Base-by-base conservation (phyloP, 306 rosid genomes). In the Malus asiatica region DNA sequence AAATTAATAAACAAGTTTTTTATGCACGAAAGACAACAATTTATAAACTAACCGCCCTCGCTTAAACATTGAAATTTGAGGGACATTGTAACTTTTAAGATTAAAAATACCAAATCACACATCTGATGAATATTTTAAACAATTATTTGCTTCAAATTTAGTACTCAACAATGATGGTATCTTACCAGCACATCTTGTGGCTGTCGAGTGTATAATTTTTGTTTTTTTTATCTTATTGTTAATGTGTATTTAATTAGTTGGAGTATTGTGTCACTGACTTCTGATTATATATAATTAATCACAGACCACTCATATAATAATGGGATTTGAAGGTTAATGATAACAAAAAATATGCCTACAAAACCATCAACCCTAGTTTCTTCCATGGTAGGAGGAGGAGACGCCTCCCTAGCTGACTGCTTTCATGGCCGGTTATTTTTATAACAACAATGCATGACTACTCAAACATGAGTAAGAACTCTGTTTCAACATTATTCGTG, bases 221-320 rank as follows among this genome's bases (percentile, higher is more conserved):
- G 2, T 15, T 14, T 7, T 63, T 29, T 62, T 62, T 18, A 15
- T 23, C 58, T 42, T 20, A 8, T 59, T 74, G 30, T 19, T 60
- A 60, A 10, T 71, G 4, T 29, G 32, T 45, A 6, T 45, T 40
- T 61, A 32, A 32, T 32, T 60, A 20, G 22, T 72, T 18, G 59
- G 68, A 23, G n/a, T 73, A 40, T 19, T 73, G 77, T 42, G 77
- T 57, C 69, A 18, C 68, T 73, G 53, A 18, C 8, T 38, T 38
- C 42, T 48, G 55, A 48, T 48, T 48, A 48, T 48, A 48, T 48
- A 48, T 48, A 48, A 57, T 22, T 57, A 45, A 74, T 74, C 77
- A 74, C 70, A 62, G 61, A 74, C 77, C 70, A 29, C 46, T 74
- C 29, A 58, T 62, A 44, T 59, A 45, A 62, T 62, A 45, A 62